Conservation (phyloP, 1,284 basidiomycete species). For the Trametes versicolor region DNA sequence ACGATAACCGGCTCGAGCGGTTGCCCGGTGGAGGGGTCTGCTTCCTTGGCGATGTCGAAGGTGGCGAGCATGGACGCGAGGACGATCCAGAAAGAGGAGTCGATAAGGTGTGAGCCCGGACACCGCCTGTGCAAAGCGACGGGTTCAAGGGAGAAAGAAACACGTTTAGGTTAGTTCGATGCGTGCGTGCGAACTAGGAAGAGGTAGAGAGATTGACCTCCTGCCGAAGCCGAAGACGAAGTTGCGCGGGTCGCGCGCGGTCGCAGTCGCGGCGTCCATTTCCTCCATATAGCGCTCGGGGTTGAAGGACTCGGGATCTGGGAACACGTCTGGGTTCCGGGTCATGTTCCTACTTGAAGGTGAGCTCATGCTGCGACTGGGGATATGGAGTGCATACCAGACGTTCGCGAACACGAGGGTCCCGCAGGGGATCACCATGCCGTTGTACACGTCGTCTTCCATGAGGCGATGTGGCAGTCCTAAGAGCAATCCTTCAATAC, state of each 20-base stretch:
- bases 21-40: conserved; percentile 47
- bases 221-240: conserved; percentile 47
- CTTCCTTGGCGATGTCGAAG: conserved; percentile 49
- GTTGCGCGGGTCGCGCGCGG: conserved; percentile 39
- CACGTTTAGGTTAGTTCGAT: too few relatives aligned
- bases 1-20: conserved; percentile 48
- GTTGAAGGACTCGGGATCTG: conserved; percentile 45
- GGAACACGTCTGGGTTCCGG: conserved; percentile 46
- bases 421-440: conserved; percentile 22
- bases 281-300: conserved; percentile 46
- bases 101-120: conserved; percentile 54
- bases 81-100: conserved; percentile 55
- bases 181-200: too few relatives aligned
- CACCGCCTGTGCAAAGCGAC: too few relatives aligned
- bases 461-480: conserved; percentile 20
- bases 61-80: conserved; percentile 53
- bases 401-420: conserved; percentile 23
- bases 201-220: conserved; percentile 11
- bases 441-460: conserved; percentile 26
- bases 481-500: conserved; percentile 24
- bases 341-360: conserved; percentile 40
- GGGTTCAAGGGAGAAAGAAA: conserved; percentile 44
- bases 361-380: neutral
- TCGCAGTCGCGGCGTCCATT: conserved; percentile 33
- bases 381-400: conserved; percentile 2